These are phyloP conservation scores for Rhizoctonia solani DNA, from an alignment of 1,284 basidiomycete species.

Conservation along the genomic window DNA sequence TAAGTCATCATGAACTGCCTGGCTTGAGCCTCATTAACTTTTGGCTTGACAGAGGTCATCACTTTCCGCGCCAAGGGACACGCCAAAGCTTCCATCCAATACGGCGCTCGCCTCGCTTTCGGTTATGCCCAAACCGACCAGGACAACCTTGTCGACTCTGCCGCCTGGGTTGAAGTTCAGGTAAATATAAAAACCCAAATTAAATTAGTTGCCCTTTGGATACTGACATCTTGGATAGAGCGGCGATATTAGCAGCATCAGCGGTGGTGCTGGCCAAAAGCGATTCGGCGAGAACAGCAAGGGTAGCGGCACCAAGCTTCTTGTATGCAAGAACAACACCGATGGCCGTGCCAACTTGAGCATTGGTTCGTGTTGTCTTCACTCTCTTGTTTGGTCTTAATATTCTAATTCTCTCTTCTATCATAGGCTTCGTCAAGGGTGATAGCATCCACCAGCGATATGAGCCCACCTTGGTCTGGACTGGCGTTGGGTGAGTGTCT, in stretches of 20 bases:
- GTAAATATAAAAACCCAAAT: background rate
- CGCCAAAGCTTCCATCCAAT: background rate
- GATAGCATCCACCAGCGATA: conserved; percentile 6
- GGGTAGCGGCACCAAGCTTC: background rate
- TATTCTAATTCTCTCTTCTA: background rate
- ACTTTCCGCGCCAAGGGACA: background rate
- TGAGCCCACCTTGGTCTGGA: conserved; percentile 18
- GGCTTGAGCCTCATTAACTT: background rate
- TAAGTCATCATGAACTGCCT: background rate
- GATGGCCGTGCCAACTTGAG: conserved; percentile 7
- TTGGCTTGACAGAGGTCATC: background rate
- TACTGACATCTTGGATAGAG: too few species aligned
- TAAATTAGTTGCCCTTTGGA: background rate
- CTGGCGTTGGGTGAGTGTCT: conserved; percentile 4
- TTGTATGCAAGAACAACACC: background rate
- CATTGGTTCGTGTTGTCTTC: background rate
- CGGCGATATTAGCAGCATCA: background rate
- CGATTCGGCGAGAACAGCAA: background rate
- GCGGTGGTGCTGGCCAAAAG: background rate
- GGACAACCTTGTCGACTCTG: background rate
- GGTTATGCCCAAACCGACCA: background rate
- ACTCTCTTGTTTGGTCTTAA: background rate
- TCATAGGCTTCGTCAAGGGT: conserved; percentile 14
- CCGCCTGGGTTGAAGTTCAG: conserved; percentile 12
- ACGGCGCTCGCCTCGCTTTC: background rate